A percentile compares a stretch with the other conserved stretches of the same genome.
Evolutionary conservation across 2,329 filamentous ascomycete species (phyloP).

Genomic region (Emericellopsis atlantica): DNA sequence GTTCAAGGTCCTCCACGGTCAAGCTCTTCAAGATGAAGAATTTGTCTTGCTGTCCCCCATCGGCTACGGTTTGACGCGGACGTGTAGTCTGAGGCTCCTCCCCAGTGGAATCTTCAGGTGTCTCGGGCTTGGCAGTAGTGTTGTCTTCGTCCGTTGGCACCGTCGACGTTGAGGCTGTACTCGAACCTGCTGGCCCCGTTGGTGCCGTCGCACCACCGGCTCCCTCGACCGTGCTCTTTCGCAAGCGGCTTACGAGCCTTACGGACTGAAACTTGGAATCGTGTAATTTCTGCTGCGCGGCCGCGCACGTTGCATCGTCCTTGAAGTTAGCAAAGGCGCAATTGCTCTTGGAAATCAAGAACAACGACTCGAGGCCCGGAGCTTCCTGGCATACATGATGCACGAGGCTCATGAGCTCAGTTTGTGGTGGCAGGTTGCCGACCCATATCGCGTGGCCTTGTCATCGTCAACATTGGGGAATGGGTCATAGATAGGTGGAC

Average conservation of each 20-base stretch:
- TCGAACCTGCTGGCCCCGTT: constrained; percentile 33
- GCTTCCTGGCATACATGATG: constrained; percentile 79
- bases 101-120: background rate
- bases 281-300: constrained; percentile 74
- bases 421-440: constrained; percentile 79
- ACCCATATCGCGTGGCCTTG: constrained; percentile 87
- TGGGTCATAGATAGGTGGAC: background rate
- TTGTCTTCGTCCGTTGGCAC: background rate
- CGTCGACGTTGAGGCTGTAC: constrained; percentile 16
- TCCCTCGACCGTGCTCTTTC: constrained; percentile 40
- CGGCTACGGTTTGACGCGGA: background rate
- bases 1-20: constrained; percentile 78
- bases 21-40: constrained; percentile 92
- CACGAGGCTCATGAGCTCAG: constrained; percentile 73
- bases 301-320: constrained; percentile 60
- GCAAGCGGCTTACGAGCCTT: constrained; percentile 71
- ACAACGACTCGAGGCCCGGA: constrained; percentile 71
- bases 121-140: background rate
- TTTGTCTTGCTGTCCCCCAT: constrained; percentile 42
- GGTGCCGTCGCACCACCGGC: constrained; percentile 35
- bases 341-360: constrained; percentile 92
- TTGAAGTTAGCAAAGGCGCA: constrained; percentile 95
- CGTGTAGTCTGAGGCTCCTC: background rate
- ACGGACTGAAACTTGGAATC: constrained; percentile 83
- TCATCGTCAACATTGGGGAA: constrained; percentile 2